Conservation (phyloP, 805 yeast species). For the Wickerhamiella nectarea region DNA sequence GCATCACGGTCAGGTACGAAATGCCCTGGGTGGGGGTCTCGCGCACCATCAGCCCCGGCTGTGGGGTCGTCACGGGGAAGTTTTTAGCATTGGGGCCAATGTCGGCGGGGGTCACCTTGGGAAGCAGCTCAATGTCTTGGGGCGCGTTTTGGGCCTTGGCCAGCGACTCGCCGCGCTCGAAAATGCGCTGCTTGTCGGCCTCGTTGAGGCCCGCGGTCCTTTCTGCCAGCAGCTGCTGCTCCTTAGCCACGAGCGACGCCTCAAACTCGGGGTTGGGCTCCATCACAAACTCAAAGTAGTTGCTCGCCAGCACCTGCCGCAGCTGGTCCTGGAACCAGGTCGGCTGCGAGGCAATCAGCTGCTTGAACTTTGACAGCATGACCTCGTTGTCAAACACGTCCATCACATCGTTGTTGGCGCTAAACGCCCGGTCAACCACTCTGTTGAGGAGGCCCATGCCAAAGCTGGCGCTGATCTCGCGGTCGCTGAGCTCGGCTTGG, state of each 20-base stretch:
- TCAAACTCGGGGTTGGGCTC: constrained; percentile 50
- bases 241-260: constrained; percentile 39
- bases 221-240: constrained; percentile 35
- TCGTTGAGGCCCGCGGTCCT: constrained; percentile 35
- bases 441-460: constrained; percentile 67
- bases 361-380: constrained; percentile 44
- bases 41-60: constrained; percentile 18
- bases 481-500: constrained; percentile 70
- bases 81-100: constrained; percentile 45
- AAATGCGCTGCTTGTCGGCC: constrained; percentile 44
- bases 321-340: constrained; percentile 47
- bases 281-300: constrained; percentile 64
- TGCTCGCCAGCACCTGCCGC: constrained; percentile 37
- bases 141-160: constrained; percentile 48
- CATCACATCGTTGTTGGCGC: constrained; percentile 58
- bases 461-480: constrained; percentile 79
- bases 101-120: constrained; percentile 61
- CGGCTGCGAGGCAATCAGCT: constrained; percentile 44
- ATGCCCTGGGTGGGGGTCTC: constrained; percentile 41
- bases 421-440: constrained; percentile 75
- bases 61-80: constrained; percentile 20
- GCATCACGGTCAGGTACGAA: constrained; percentile 58
- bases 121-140: constrained; percentile 69
- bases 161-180: constrained; percentile 44
- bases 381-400: constrained; percentile 51